phyloP scores from a whole-genome alignment of 495 filamentous ascomycete species.

The Friedmanniomyces simplex region DNA sequence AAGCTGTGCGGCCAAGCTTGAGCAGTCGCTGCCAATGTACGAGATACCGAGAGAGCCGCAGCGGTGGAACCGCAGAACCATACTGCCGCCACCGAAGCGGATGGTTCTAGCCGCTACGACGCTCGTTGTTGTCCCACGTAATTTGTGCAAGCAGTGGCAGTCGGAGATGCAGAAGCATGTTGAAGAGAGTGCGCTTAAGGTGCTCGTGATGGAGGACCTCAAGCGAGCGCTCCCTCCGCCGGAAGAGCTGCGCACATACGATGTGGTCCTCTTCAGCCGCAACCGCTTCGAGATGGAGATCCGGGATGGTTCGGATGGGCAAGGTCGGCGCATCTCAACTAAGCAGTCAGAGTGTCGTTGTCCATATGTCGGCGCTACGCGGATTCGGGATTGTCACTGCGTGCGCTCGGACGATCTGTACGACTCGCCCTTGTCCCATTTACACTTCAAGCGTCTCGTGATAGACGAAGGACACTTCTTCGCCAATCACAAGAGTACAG shows the following conservation, averaged over 20 bases:
- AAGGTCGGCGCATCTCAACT: constrained; percentile 24
- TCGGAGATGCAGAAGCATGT: constrained; percentile 62
- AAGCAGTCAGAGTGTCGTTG: constrained; percentile 29
- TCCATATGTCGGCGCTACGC: constrained; percentile 35
- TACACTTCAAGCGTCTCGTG: constrained; percentile 80
- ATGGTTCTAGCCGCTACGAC: constrained; percentile 59
- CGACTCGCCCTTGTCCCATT: constrained; percentile 51
- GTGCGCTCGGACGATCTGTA: constrained; percentile 33
- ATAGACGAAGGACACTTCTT: constrained; percentile 88
- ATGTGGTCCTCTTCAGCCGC: constrained; percentile 70
- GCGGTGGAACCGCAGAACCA: constrained; percentile 32
- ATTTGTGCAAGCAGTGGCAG: constrained; percentile 61
- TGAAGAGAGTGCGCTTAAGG: constrained; percentile 42
- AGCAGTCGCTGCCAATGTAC: constrained; percentile 38
- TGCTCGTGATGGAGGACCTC: constrained; percentile 46
- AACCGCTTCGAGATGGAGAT: constrained; percentile 58
- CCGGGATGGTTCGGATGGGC: constrained; percentile 29
- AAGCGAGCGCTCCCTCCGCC: constrained; percentile 48
- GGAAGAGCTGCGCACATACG: constrained; percentile 53
- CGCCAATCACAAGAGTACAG: constrained; percentile 47
- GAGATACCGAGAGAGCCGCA: constrained; percentile 35
- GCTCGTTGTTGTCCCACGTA: constrained; percentile 57
- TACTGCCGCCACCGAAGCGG: constrained; percentile 33
- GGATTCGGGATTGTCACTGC: constrained; percentile 35
- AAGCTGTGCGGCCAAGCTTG: constrained; percentile 46